A percentile compares a stretch with the other conserved stretches of the same genome.
phyloP scores from a whole-genome alignment of 306 rosid genomes.

The Vicia villosa region DNA sequence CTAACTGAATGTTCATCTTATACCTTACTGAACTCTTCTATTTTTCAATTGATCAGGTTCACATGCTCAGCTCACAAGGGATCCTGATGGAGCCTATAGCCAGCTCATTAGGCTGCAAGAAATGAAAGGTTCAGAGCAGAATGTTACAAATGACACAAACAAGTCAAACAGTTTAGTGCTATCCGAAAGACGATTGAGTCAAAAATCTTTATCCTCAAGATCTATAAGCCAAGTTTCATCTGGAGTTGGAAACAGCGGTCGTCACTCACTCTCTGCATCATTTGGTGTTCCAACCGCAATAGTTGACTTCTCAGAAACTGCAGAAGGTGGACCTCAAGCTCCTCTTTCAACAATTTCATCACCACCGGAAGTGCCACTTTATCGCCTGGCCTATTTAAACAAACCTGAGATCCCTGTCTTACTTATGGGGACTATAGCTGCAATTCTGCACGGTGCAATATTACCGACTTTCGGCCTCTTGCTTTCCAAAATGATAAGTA shows the following conservation, averaged over 20 bases:
- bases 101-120: slow-evolving; percentile 69
- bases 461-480: slow-evolving; percentile 69
- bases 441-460: slow-evolving; percentile 51
- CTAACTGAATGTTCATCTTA: no score
- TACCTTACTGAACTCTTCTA: neutral
- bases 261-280: slow-evolving; percentile 36
- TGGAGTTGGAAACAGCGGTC: slow-evolving; percentile 57
- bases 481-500: slow-evolving; percentile 53
- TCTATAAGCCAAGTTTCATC: slow-evolving; percentile 56
- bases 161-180: slow-evolving; percentile 38
- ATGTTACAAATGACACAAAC: slow-evolving; percentile 38
- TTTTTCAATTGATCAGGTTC: slow-evolving; percentile 53
- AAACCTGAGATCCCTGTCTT: slow-evolving; percentile 80
- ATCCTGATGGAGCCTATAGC: slow-evolving; percentile 67
- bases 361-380: slow-evolving; percentile 59
- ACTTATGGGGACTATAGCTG: slow-evolving; percentile 65
- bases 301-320: slow-evolving; percentile 36
- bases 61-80: slow-evolving; percentile 56
- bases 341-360: slow-evolving; percentile 33
- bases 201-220: slow-evolving; percentile 41
- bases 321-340: slow-evolving; percentile 35
- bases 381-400: slow-evolving; percentile 69
- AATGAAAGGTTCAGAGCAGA: slow-evolving; percentile 38
- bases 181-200: slow-evolving; percentile 54
- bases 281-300: slow-evolving; percentile 33